Conservation (phyloP, 768 basidiomycete genomes). For the Neoboletus magnificus region DNA sequence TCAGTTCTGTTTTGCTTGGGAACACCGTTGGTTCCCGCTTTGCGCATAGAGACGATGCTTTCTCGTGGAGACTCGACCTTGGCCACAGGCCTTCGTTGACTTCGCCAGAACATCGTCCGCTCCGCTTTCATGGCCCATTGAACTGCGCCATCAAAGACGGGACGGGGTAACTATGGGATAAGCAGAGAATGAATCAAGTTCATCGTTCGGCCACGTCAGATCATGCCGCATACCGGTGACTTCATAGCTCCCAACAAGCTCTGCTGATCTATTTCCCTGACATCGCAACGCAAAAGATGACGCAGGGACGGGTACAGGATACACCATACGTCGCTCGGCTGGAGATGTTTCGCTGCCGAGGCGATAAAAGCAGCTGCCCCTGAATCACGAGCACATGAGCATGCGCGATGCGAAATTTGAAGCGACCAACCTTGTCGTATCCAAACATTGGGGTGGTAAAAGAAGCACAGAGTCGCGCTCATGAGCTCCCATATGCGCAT, state of each 20-base stretch:
- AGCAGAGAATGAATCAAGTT: background rate
- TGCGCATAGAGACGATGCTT: slow-evolving; percentile 64
- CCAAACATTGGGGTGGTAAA: slow-evolving; percentile 96
- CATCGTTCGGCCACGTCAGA: background rate
- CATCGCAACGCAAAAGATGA: slow-evolving; percentile 81
- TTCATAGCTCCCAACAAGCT: slow-evolving; percentile 76
- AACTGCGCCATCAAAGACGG: slow-evolving; percentile 81
- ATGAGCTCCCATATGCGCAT: slow-evolving; percentile 98
- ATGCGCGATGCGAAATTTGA: background rate
- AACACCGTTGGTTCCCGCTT: slow-evolving; percentile 37
- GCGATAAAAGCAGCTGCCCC: slow-evolving; percentile 88
- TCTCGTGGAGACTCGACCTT: slow-evolving; percentile 70
- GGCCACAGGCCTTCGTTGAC: slow-evolving; percentile 40
- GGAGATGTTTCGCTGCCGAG: slow-evolving; percentile 78
- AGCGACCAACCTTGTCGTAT: slow-evolving; percentile 76
- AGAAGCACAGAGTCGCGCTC: slow-evolving; percentile 80
- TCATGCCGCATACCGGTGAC: slow-evolving; percentile 58
- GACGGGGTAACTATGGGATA: slow-evolving; percentile 49
- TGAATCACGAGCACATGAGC: slow-evolving; percentile 29
- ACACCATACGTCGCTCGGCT: slow-evolving; percentile 91
- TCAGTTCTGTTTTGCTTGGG: slow-evolving; percentile 60
- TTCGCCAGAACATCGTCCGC: slow-evolving; percentile 76
- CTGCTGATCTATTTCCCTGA: slow-evolving; percentile 68
- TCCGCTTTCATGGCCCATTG: slow-evolving; percentile 87
- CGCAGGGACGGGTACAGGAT: slow-evolving; percentile 91